These are phyloP conservation scores for Monosporascus sp. DNA, from an alignment of 2,329 filamentous ascomycete species.

Conservation along the genomic window DNA sequence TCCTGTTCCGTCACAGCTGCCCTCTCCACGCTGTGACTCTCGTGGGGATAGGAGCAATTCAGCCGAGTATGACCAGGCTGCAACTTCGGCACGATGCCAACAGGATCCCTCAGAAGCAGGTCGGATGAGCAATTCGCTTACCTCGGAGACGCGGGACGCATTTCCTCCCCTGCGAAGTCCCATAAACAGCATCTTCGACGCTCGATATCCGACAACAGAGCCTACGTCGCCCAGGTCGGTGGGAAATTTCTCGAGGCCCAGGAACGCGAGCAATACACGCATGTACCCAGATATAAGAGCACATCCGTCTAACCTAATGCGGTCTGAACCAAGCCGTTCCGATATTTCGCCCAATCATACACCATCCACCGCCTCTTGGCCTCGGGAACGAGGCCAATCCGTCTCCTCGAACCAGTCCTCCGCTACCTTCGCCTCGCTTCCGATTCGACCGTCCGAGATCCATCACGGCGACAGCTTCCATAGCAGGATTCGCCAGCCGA, in stretches of 20 bases:
- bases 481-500: conserved; percentile 18
- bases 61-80: background rate
- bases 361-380: conserved; percentile 30
- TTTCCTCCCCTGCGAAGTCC: conserved; percentile 16
- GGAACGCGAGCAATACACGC: conserved; percentile 47
- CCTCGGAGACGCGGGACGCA: background rate
- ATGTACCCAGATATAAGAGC: conserved; percentile 29
- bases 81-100: background rate
- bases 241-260: conserved; percentile 56
- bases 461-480: conserved; percentile 21
- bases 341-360: conserved; percentile 12
- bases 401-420: conserved; percentile 42
- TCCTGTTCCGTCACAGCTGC: background rate
- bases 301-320: conserved; percentile 21
- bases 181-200: conserved; percentile 24
- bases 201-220: background rate
- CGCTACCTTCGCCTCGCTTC: conserved; percentile 40
- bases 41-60: background rate
- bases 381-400: conserved; percentile 40
- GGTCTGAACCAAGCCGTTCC: conserved; percentile 17
- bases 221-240: conserved; percentile 27
- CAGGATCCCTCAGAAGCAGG: background rate
- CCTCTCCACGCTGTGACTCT: background rate
- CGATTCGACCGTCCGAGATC: conserved; percentile 31
- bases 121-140: background rate